Evolutionary conservation across 1,284 basidiomycete species (phyloP).

Genomic region (Rhodotorula sp.): DNA sequence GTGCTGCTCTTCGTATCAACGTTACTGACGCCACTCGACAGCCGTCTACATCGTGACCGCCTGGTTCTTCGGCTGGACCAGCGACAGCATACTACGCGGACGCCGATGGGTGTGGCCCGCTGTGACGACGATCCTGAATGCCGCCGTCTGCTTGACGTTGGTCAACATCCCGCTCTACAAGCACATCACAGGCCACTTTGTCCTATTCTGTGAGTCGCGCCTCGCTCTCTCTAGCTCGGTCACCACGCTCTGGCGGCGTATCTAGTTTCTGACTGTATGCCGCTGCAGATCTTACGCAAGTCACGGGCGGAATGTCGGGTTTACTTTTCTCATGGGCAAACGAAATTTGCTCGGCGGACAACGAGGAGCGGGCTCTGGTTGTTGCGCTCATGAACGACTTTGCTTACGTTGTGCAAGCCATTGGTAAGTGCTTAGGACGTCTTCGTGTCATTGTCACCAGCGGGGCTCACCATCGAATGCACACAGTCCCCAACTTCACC

Average conservation of each 20-base stretch:
- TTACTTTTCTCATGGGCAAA: constrained; percentile 45
- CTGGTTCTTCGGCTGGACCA: constrained; percentile 44
- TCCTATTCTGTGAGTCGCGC: constrained; percentile 14
- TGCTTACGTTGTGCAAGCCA: constrained; percentile 47
- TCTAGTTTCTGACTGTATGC: background rate
- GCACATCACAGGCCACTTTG: constrained; percentile 5
- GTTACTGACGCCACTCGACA: constrained; percentile 15
- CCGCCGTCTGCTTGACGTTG: constrained; percentile 9
- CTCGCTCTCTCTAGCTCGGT: too few relatives aligned
- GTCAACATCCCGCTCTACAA: constrained; percentile 7
- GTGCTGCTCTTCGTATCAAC: constrained; percentile 39
- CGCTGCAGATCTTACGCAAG: constrained; percentile 4
- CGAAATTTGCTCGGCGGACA: constrained; percentile 45
- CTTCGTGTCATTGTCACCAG: background rate
- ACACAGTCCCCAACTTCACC: constrained; percentile 44
- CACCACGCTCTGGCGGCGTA: too few relatives aligned
- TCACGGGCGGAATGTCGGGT: constrained; percentile 11
- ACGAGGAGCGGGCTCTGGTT: constrained; percentile 46
- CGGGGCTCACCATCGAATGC: background rate
- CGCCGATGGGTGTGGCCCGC: constrained; percentile 46
- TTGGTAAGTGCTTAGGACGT: constrained; percentile 22
- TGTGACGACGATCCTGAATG: constrained; percentile 43
- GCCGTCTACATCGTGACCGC: constrained; percentile 45
- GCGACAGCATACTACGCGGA: constrained; percentile 45
- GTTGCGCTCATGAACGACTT: constrained; percentile 46